Conservation (phyloP, 768 basidiomycete species). For the Podaxis pistillaris region DNA sequence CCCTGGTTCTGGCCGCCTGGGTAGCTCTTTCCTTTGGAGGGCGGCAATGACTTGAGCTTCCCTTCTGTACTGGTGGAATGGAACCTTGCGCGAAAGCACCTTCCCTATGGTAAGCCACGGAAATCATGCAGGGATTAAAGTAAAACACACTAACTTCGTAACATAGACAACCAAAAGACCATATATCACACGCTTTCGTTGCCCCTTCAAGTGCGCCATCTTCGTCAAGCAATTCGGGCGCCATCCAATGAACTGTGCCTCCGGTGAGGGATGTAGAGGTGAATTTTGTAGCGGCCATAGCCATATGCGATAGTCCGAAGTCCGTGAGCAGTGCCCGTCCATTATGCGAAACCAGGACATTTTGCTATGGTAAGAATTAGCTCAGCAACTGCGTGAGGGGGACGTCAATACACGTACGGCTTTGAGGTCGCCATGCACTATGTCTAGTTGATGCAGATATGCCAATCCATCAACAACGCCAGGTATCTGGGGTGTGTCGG, state of each 20-base stretch:
- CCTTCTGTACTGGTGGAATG: not conserved
- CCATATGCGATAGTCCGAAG: conserved; percentile 1
- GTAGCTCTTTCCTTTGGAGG: not conserved
- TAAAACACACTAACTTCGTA: not conserved
- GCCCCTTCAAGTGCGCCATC: not conserved
- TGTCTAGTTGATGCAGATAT: not conserved
- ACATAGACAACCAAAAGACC: conserved; percentile 11
- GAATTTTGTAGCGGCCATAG: not conserved
- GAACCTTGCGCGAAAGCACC: not conserved
- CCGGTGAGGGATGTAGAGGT: not conserved
- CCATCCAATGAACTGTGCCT: conserved; percentile 2
- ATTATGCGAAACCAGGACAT: conserved; percentile 1
- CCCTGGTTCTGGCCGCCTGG: not conserved
- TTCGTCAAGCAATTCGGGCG: conserved; percentile 3
- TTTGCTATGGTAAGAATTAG: not conserved
- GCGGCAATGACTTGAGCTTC: not conserved
- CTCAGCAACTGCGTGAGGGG: too few species aligned
- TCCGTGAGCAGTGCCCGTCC: conserved; percentile 5
- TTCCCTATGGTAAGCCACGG: not conserved
- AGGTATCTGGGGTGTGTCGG: not conserved
- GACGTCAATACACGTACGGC: not conserved
- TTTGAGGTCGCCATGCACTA: conserved; percentile 10
- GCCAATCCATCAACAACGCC: not conserved
- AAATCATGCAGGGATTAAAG: not conserved
- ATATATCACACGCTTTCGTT: conserved; percentile 3